phyloP scores from a whole-genome alignment of 2,329 filamentous ascomycete species.

The Hyphodiscus sp. region DNA sequence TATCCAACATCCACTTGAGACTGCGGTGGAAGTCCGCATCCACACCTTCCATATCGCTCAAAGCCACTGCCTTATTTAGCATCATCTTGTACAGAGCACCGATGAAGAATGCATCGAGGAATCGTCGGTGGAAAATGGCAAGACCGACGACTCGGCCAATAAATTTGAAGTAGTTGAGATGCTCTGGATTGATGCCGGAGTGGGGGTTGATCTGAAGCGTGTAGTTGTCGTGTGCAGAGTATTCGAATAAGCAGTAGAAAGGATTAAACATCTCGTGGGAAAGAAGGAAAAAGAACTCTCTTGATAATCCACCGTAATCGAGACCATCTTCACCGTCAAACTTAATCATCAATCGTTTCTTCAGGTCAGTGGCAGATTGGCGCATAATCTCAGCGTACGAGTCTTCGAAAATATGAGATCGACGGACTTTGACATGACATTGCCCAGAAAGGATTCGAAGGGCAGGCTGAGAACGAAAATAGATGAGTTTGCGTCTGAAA shows the following conservation, averaged over 20 bases:
- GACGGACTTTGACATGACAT: conserved; percentile 94
- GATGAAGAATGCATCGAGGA: conserved; percentile 98
- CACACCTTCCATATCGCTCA: conserved; percentile 98
- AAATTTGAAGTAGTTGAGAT: conserved; percentile 99
- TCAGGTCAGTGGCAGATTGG: conserved; percentile 89
- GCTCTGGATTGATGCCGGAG: conserved; percentile 97
- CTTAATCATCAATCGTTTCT: conserved; percentile 99
- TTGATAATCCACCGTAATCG: conserved; percentile 93
- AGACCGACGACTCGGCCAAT: conserved; percentile 95
- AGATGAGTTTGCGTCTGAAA: conserved; percentile 95
- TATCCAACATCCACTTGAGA: conserved; percentile 95
- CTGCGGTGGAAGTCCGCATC: conserved; percentile 97
- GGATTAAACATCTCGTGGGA: conserved; percentile 99
- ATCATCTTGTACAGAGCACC: conserved; percentile 99
- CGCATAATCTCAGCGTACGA: conserved; percentile 98
- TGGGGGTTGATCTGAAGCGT: conserved; percentile 99
- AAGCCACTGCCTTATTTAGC: conserved; percentile 80
- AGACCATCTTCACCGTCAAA: conserved; percentile 97
- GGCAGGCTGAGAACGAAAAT: conserved; percentile 96
- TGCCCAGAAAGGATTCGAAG: conserved; percentile 93
- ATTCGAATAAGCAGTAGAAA: conserved; percentile 99
- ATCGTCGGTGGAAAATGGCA: conserved; percentile 95
- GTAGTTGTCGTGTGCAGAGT: conserved; percentile 99
- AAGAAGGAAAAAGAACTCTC: conserved; percentile 98
- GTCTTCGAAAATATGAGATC: conserved; percentile 97